These are phyloP conservation scores for Hypholoma sublateritium DNA, from an alignment of 768 basidiomycete species.

Conservation along the genomic window DNA sequence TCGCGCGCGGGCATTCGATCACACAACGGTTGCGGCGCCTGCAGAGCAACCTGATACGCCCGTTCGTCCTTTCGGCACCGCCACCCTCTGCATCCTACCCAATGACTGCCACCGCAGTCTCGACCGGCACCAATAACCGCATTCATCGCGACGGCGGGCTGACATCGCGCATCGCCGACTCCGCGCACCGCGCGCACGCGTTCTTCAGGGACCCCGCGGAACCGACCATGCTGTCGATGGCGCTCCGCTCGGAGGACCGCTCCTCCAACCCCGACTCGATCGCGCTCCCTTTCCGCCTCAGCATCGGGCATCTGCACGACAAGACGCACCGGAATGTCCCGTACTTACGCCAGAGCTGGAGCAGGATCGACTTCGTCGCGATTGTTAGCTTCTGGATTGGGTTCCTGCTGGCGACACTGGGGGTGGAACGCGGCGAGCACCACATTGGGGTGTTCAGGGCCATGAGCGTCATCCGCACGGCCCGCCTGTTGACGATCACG, in stretches of 20 bases:
- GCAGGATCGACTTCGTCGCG: conserved; percentile 84
- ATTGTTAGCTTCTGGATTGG: conserved; percentile 85
- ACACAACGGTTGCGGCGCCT: conserved; percentile 45
- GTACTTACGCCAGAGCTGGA: conserved; percentile 92
- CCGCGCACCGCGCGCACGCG: conserved; percentile 35
- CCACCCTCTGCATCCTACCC: conserved; percentile 26
- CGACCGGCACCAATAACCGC: conserved; percentile 10
- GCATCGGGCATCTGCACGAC: conserved; percentile 51
- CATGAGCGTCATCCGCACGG: conserved; percentile 79
- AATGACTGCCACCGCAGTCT: conserved; percentile 10
- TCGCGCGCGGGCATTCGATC: conserved; percentile 45
- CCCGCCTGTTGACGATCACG: conserved; percentile 82
- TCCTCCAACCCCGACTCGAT: conserved; percentile 34
- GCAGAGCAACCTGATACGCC: conserved; percentile 48
- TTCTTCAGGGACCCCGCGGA: conserved; percentile 44
- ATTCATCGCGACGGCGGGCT: conserved; percentile 23
- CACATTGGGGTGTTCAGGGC: conserved; percentile 91
- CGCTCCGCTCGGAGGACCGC: conserved; percentile 41
- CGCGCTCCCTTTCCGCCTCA: conserved; percentile 64
- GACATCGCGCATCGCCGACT: conserved; percentile 26
- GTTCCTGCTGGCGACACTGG: conserved; percentile 68
- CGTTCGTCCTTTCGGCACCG: conserved; percentile 46
- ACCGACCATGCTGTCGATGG: conserved; percentile 50
- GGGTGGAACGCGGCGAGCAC: conserved; percentile 60
- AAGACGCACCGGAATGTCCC: conserved; percentile 73